Percentiles rank a stretch among this genome's conserved stretches.
phyloP scores from a whole-genome alignment of 192 early-diverging fungal species.

The Backusella luteola region DNA sequence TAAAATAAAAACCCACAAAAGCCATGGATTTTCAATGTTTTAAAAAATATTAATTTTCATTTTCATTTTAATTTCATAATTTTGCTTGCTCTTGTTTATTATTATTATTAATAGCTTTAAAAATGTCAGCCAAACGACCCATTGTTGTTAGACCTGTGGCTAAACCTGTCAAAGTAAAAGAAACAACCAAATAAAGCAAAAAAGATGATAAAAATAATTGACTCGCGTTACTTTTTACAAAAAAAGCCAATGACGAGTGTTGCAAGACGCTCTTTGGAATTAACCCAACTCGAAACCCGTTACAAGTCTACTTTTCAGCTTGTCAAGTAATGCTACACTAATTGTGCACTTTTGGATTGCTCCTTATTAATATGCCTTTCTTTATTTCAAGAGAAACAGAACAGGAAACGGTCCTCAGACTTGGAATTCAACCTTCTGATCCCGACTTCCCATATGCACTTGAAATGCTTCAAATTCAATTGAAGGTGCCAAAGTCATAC shows the following conservation, averaged over 20 bases:
- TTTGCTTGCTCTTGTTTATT: neutral
- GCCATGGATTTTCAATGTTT: neutral
- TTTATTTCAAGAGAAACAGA: neutral
- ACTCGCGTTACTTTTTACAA: neutral
- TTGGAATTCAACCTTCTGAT: slow-evolving; percentile 48
- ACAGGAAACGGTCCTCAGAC: slow-evolving; percentile 21
- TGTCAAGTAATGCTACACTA: slow-evolving; percentile 9
- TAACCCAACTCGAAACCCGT: slow-evolving; percentile 23
- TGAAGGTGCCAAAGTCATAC: slow-evolving; percentile 58
- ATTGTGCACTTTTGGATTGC: neutral
- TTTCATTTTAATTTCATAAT: neutral
- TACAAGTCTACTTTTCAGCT: slow-evolving; percentile 12
- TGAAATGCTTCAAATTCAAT: slow-evolving; percentile 51
- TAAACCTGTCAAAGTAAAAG: neutral
- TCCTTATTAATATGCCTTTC: neutral
- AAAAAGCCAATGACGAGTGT: neutral
- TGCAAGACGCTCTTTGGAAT: slow-evolving; percentile 7
- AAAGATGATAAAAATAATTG: neutral
- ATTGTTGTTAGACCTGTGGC: neutral
- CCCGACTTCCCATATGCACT: slow-evolving; percentile 85
- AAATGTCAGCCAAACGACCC: neutral
- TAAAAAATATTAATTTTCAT: neutral
- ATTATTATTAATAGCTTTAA: neutral
- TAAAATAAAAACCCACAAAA: neutral
- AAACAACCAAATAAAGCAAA: neutral